Evolutionary conservation across 2,329 filamentous ascomycete genomes (phyloP), one percentile per base, ranked within the genome.

Genomic region (Macrophomina phaseolina): DNA sequence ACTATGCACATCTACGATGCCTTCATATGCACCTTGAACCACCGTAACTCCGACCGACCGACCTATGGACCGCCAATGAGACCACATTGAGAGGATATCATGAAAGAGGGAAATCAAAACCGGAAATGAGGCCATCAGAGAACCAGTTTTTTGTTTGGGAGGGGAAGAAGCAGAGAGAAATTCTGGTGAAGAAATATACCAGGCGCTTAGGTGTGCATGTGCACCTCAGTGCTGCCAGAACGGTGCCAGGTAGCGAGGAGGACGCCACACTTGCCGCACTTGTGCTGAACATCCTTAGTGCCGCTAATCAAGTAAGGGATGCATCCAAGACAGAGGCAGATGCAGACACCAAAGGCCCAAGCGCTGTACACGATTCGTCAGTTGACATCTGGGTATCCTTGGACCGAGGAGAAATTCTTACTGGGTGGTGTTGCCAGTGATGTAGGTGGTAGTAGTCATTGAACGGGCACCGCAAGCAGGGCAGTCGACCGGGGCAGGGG

Each of bases 211-310:
- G 71, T 70, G 69, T 80, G 78, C 51, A 78, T 77, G 48, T 82
- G 76, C 18, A 84, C 79, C 69, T 83, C 80, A 0, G 81, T 79
- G 36, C 77, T 77, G 0, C 82, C 83, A 68, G 81, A 83, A 5
- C 80, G 78, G 73, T 85, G 82, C 80, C 81, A 85, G 0, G 78
- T 81, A 0, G 82, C 83, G 53, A 85, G 76, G 65, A 80, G 68
- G 1, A 75, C 75, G 40, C 80, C 79, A 67, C 83, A 85, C 38
- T 78, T 75, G 1, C 81, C 81, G 65, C 83, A 85, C 67, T 79
- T 79, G 70, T 85, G 83, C 68, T 81, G 73, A 4, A 82, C 80
- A 64, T 85, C 81, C 73, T 85, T 85, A 63, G 82, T 74, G 51
- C 76, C 78, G 32, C 77, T 78, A 71, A 84, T 78, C 36, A 83